Conservation (phyloP, 2,329 filamentous ascomycete species). For the Aspergillus pseudoviridinutans region DNA sequence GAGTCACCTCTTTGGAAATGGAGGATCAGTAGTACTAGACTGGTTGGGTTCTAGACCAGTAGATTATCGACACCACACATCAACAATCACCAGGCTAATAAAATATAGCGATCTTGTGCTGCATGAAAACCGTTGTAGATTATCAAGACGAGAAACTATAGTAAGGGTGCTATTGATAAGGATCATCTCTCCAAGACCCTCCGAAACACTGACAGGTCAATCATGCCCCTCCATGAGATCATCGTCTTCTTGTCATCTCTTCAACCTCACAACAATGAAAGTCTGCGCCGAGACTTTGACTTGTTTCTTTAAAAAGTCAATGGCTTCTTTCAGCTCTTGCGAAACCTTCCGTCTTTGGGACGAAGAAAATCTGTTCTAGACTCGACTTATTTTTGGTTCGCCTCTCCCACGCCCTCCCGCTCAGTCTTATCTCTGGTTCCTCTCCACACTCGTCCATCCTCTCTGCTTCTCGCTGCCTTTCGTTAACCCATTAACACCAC, state of each 20-base stretch:
- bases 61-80: background rate
- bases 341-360: background rate
- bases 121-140: background rate
- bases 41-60: background rate
- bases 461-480: background rate
- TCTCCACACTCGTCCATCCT: constrained; percentile 6
- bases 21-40: background rate
- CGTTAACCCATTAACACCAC: background rate
- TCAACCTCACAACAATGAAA: background rate
- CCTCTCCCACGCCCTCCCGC: constrained; percentile 2
- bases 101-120: background rate
- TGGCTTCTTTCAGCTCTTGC: background rate
- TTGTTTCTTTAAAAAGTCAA: background rate
- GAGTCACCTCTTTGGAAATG: background rate
- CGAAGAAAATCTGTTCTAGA: constrained; percentile 6
- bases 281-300: background rate
- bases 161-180: background rate
- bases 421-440: background rate
- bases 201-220: background rate
- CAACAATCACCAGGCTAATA: background rate
- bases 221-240: constrained; percentile 1
- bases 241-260: background rate
- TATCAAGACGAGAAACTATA: background rate
- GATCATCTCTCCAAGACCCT: background rate
- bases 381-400: constrained; percentile 14